Evolutionary conservation across 2,329 filamentous ascomycete species (phyloP), one percentile per base, ranked within the genome.

Genomic region (Colletotrichum simmondsii): DNA sequence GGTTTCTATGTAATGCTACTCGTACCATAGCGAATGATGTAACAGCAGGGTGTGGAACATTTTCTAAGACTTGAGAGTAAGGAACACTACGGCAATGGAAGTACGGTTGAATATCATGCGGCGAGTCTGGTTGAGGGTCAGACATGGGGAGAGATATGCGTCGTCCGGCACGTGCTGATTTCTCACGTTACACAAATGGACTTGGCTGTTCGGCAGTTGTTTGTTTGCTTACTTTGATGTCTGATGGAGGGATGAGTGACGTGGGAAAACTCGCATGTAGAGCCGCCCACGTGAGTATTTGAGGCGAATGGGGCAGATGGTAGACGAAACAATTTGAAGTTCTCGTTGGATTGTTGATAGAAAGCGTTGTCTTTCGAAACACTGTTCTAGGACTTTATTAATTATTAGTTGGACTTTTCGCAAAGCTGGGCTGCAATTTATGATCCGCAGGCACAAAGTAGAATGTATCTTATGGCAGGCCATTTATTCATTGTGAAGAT

Each of bases 381-480:
- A 7, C 0, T 3, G 0, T 7, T 19, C 16, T 3, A 42, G 5
- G 5, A 19, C 0, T 19, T 42, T 42, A 3, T 19, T 19, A 2
- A 42, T 3, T 3, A 19, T 19, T 2, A 19, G 37, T 19, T 42
- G 37, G 2, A 14, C 3, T 16, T 42, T 42, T 42, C 5, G 2
- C 14, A 5, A 2, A 42, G 14, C 5, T 19, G 14, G 5, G 37
- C 14, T 42, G 14, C 37, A 42, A 19, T 7, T 8, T 14, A 8
- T 8, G 19, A 19, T 42, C 16, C 2, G n/a, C 14, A 16, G 16
- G 6, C 37, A 42, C 8, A 8, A 6, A 0, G 37, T 7, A 42
- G 3, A 4, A 2, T 7, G 5, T 19, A 1, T 42, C 0, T 6
- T 35, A 35, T 35, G 4, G 32, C 11, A 12, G 12, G 32, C 32